These are phyloP conservation scores for Populus hybrid DNA, from an alignment of 441 rosid species.

Conservation along the genomic window DNA sequence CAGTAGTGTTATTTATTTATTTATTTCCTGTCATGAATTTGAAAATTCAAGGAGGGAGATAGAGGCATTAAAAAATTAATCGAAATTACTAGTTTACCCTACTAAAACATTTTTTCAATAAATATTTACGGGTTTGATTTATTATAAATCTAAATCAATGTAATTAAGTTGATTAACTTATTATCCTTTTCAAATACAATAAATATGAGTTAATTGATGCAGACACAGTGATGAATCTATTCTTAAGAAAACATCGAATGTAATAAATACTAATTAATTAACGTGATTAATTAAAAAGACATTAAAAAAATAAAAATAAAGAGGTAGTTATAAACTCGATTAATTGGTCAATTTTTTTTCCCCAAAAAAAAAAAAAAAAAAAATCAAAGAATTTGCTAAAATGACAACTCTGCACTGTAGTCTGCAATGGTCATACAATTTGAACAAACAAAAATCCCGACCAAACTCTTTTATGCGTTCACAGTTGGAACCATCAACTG, in stretches of 20 bases:
- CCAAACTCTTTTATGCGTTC: not conserved
- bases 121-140: not conserved
- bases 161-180: not conserved
- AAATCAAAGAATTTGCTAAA: not conserved
- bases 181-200: not conserved
- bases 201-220: not conserved
- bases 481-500: not conserved
- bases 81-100: not conserved
- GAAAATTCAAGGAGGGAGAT: not conserved
- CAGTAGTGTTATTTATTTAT: no score
- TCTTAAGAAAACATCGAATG: no score
- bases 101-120: no score
- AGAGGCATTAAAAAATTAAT: not conserved
- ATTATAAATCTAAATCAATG: not conserved
- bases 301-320: no score
- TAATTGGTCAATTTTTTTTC: no score
- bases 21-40: no score
- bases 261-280: no score
- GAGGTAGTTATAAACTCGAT: not conserved
- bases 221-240: no score
- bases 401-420: not conserved
- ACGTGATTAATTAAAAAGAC: no score
- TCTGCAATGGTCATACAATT: not conserved
- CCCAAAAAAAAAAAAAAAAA: no score
- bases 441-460: not conserved